Evolutionary conservation across 2,329 filamentous ascomycete genomes (phyloP).

Genomic region (Fusarium acutatum): DNA sequence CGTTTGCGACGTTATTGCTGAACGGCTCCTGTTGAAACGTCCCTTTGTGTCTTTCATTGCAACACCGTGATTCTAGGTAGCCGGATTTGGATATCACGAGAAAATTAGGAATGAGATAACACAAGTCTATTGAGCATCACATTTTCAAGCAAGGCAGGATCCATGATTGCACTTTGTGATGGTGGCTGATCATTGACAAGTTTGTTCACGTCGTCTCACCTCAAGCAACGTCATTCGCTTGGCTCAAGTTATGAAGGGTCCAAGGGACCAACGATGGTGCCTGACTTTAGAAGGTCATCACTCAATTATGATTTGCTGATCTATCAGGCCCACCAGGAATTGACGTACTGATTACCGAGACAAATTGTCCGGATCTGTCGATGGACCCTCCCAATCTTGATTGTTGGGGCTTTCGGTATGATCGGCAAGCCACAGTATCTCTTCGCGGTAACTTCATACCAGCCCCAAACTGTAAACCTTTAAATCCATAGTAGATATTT

Average conservation of each 20-base stretch:
- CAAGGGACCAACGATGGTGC: not conserved
- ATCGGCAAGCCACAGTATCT: slow-evolving; percentile 1
- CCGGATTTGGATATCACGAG: rapidly evolving
- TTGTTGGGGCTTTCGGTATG: rapidly evolving
- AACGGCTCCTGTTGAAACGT: not conserved
- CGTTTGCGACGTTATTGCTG: not conserved
- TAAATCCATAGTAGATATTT: not conserved
- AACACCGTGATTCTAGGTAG: rapidly evolving
- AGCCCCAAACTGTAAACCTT: not conserved
- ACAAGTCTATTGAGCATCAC: not conserved
- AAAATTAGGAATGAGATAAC: not conserved
- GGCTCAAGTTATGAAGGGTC: not conserved
- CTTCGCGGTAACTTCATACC: slow-evolving; percentile 1
- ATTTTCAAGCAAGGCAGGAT: too few relatives aligned
- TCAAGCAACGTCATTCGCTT: not conserved
- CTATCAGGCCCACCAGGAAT: not conserved
- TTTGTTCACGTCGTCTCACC: too few relatives aligned
- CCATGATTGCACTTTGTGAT: rapidly evolving
- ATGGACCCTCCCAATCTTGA: not conserved
- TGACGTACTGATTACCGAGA: not conserved
- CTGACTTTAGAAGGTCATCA: not conserved
- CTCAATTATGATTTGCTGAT: not conserved
- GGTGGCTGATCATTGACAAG: not conserved
- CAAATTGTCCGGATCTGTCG: not conserved
- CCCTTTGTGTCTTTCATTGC: rapidly evolving